Evolutionary conservation across 208 protist genomes (phyloP).

Genomic region (Trypanosoma platydactyli): DNA sequence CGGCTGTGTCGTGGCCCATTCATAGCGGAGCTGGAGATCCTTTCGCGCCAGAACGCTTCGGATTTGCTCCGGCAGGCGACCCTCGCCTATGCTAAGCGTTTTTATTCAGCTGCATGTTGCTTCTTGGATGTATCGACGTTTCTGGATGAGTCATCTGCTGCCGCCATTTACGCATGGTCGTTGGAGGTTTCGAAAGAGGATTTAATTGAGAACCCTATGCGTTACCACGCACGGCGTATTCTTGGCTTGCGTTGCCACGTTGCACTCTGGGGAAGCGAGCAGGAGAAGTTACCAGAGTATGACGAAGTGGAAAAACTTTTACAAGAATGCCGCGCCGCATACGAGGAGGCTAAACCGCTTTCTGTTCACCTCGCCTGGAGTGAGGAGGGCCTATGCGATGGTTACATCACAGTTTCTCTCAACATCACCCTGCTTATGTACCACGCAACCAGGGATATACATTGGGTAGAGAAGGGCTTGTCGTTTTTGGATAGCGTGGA

Average conservation of each 20-base stretch:
- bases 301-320: conserved; percentile 48
- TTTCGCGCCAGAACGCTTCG: conserved; percentile 30
- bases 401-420: conserved; percentile 74
- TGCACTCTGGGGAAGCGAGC: conserved; percentile 49
- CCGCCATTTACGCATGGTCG: conserved; percentile 66
- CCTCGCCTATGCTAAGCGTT: conserved; percentile 68
- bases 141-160: conserved; percentile 46
- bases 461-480: conserved; percentile 52
- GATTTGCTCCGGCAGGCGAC: conserved; percentile 37
- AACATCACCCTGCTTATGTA: conserved; percentile 72
- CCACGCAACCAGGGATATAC: conserved; percentile 35
- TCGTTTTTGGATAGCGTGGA: conserved; percentile 53
- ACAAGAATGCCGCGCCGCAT: conserved; percentile 37
- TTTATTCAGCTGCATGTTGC: conserved; percentile 74
- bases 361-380: conserved; percentile 71
- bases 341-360: conserved; percentile 47
- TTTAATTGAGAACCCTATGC: conserved; percentile 16
- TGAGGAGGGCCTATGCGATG: conserved; percentile 83
- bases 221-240: conserved; percentile 55
- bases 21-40: conserved; percentile 72
- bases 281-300: conserved; percentile 29
- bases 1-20: conserved; percentile 73
- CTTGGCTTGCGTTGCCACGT: conserved; percentile 77
- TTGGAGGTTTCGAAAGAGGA: conserved; percentile 2
- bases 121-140: conserved; percentile 87